Evolutionary conservation across 257 asterid species (phyloP), one percentile per base, ranked within the genome.

Genomic region (Forsythia viridissima): DNA sequence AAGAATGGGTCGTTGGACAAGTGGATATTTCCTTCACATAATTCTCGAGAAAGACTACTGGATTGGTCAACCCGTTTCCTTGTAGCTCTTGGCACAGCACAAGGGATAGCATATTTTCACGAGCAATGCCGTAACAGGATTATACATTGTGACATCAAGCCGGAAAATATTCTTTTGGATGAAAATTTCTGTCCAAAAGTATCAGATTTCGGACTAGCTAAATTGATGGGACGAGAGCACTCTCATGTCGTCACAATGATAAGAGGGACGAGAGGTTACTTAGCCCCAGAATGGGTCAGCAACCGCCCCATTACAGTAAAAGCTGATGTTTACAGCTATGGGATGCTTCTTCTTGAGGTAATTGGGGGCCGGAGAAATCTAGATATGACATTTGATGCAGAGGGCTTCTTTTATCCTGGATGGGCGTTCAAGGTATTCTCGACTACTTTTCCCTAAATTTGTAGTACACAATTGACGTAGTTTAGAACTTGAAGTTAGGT

Each of bases 271-370:
- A 80, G 98, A 77, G 98, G 97, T 8, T 92, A 94, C 83, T 41
- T 94, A 77, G 98, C 97, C 41, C 98, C 97, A 0, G 97, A 92
- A 73, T 94, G 97, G 97, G 87, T 94, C 59, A 92, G 97, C 86
- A 92, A 94, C 73, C 89, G 97, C 7, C 93, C 97, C 2, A 92
- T 94, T 2, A 92, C 98, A 8, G 97, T 94, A 3, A 94, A 90
- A 80, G 98, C 97, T 8, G 98, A 94, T 63, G 98, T 94, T 65
- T 94, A 94, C 80, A 94, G 98, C 78, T 93, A 92, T 0, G 98
- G 98, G 39, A 94, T 94, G 98, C 97, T 94, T 42, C 86, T 94
- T 41, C 80, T 94, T 10, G 98, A 94, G 89, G 92, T 92, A 13
- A 80, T 94, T 37, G 97, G 98, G 5, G 98, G 98, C 15, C 83